Percentiles rank a stretch among this genome's conserved stretches.
Conservation (phyloP, 805 yeast genomes). For the Sugiyamaella floridensis region DNA sequence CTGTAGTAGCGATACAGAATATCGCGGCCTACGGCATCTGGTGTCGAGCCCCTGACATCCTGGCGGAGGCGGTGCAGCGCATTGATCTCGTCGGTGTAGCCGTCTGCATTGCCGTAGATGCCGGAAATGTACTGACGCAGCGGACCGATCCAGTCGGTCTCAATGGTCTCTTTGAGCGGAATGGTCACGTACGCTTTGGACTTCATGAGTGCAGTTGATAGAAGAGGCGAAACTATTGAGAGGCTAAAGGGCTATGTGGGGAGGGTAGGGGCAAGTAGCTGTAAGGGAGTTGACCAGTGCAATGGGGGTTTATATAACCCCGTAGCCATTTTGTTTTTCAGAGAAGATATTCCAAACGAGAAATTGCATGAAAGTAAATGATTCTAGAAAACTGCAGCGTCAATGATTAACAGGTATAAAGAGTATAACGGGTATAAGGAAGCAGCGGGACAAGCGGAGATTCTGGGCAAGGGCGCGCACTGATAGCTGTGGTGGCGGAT, state of each 20-base stretch:
- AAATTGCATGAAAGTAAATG: too few species aligned
- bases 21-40: constrained; percentile 43
- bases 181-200: constrained; percentile 25
- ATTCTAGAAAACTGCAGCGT: too few species aligned
- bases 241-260: background rate
- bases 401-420: too few species aligned
- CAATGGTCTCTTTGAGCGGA: constrained; percentile 43
- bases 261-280: background rate
- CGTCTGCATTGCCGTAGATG: constrained; percentile 56
- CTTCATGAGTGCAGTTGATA: background rate
- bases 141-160: constrained; percentile 60
- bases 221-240: background rate
- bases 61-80: constrained; percentile 52
- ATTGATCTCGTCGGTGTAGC: constrained; percentile 49
- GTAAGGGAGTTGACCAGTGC: too few species aligned
- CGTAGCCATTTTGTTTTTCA: too few species aligned
- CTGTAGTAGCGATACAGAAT: constrained; percentile 66
- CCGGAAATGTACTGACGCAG: constrained; percentile 50
- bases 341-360: too few species aligned
- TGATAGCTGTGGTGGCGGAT: too few species aligned
- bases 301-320: too few species aligned
- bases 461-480: too few species aligned
- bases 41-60: constrained; percentile 46
- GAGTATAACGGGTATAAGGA: too few species aligned
- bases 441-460: too few species aligned